Evolutionary conservation across 805 yeast species (phyloP), one percentile per base, ranked within the genome.

Genomic region (Lipomyces oligophaga): DNA sequence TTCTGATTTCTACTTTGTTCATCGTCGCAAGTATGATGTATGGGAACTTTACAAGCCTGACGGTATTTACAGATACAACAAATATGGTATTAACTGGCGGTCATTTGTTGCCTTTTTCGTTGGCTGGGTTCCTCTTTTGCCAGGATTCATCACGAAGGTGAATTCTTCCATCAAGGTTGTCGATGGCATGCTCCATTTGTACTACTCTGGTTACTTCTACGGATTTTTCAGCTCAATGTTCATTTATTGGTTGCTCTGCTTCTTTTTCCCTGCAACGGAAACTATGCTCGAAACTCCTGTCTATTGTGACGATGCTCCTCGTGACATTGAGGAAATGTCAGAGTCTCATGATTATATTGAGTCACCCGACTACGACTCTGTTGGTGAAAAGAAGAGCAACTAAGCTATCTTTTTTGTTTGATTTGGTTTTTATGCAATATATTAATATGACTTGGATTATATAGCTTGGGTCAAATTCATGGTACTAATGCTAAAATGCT

Each of bases 1-100:
- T 49, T 38, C 48, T 13, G 60, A 56, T 32, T 52, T 36, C 37
- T 53, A 39, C 37, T 19, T 47, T 60, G 77, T 88, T 21, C 77
- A 90, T 65, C 78, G 86, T 60, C 95, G 95, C 32, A 72, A 72
- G 61, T 60, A 87, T 54, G 69, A 74, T 44, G 65, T 85, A 30
- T 71, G 73, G 46, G 89, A 85, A 58, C 69, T 88, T 54, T 88
- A 58, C 21, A 58, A 55, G 66, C 59, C 59, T 63, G 7, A 60
- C 3, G 63, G 63, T 15, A 75, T 72, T 54, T 72, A 69, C 63
- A 70, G 70, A 60, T 63, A 70, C 59, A 60, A 59, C 52, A 54
- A 63, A 19, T 32, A 27, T 57, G 80, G 79, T 7, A 40, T 69
- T 46, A 72, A 74, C 57, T 69, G 68, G 66, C 63, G 73, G 53